phyloP scores from a whole-genome alignment of 176 grass and related monocot species.

The Typha latifolia region DNA sequence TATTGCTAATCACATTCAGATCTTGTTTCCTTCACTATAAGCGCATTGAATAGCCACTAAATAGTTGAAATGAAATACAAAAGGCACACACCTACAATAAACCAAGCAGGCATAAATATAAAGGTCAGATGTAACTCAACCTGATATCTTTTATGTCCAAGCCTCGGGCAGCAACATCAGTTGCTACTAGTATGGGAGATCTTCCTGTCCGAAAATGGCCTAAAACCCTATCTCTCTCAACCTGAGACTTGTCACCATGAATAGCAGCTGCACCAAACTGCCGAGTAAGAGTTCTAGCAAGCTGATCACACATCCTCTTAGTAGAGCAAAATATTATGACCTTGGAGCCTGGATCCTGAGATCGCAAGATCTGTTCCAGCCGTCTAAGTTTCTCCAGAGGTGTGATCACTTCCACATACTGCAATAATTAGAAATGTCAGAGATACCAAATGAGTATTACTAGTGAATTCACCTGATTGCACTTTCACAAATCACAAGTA shows the following conservation, averaged over 20 bases:
- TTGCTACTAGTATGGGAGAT: constrained; percentile 81
- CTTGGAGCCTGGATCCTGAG: constrained; percentile 79
- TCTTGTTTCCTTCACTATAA: too few relatives aligned
- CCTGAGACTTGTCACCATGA: constrained; percentile 95
- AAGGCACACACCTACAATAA: too few relatives aligned
- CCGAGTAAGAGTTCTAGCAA: constrained; percentile 53
- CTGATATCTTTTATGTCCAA: constrained; percentile 99
- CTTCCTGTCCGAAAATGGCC: constrained; percentile 73
- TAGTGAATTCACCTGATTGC: too few relatives aligned
- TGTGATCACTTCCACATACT: constrained; percentile 83
- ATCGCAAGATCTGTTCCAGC: constrained; percentile 83
- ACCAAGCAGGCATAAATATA: background rate
- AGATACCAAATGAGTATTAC: too few relatives aligned
- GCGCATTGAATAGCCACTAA: too few relatives aligned
- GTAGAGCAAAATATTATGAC: constrained; percentile 94
- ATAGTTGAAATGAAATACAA: too few relatives aligned
- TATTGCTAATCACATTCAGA: too few relatives aligned
- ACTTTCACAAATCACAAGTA: too few relatives aligned
- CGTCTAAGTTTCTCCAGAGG: constrained; percentile 70
- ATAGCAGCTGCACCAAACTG: constrained; percentile 82
- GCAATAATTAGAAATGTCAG: background rate
- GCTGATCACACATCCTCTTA: constrained; percentile 96
- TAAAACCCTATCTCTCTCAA: constrained; percentile 88
- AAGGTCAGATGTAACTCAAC: constrained; percentile 20
- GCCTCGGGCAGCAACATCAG: constrained; percentile 91